These are phyloP conservation scores for Gossypium davidsonii DNA, from an alignment of 441 rosid species.

Conservation along the genomic window DNA sequence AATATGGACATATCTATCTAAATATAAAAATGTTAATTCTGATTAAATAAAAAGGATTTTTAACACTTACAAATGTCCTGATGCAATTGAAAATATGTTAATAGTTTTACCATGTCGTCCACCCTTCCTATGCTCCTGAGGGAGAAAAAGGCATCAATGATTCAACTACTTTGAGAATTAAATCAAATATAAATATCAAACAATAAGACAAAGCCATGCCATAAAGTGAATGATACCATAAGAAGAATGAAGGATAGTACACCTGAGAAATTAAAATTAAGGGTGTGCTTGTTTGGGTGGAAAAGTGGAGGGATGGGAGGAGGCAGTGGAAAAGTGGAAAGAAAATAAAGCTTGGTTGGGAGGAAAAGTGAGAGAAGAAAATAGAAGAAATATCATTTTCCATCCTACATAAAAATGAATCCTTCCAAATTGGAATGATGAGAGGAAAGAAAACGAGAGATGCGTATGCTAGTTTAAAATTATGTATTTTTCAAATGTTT, in stretches of 20 bases:
- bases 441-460: too few species aligned
- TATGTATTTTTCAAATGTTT: too few species aligned
- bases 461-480: too few species aligned
- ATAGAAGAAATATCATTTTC: too few species aligned
- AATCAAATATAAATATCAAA: not conserved
- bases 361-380: too few species aligned
- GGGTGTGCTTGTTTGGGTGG: too few species aligned
- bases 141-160: conserved; percentile 19
- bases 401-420: too few species aligned
- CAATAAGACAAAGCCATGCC: not conserved
- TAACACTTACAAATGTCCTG: conserved; percentile 91
- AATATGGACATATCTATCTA: not conserved
- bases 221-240: not conserved
- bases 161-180: conserved; percentile 8
- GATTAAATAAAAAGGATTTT: conserved; percentile 8
- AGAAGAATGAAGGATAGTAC: not conserved
- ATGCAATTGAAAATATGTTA: conserved; percentile 92
- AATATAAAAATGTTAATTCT: not conserved
- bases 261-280: not conserved
- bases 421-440: too few species aligned
- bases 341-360: too few species aligned
- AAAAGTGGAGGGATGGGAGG: too few species aligned
- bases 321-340: too few species aligned
- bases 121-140: conserved; percentile 59
- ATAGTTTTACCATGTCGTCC: conserved; percentile 78